These are phyloP conservation scores for Penicillium bialowiezense DNA, from an alignment of 495 filamentous ascomycete species.

Conservation along the genomic window DNA sequence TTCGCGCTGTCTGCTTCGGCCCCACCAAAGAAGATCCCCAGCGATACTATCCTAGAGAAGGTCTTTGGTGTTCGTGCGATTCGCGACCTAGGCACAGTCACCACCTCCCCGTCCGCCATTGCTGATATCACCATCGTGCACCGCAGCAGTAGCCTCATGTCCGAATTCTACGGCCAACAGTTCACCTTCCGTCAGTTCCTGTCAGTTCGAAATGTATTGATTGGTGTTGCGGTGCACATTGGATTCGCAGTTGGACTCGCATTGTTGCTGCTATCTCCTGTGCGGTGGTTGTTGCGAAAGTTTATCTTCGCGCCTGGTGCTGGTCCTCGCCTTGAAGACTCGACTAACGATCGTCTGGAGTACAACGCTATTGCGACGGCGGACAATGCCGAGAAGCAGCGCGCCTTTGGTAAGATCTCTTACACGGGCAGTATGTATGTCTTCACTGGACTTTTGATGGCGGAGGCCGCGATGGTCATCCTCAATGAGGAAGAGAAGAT, in stretches of 20 bases:
- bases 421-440: slow-evolving; percentile 65
- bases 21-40: slow-evolving; percentile 35
- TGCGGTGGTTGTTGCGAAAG: slow-evolving; percentile 51
- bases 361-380: slow-evolving; percentile 64
- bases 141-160: slow-evolving; percentile 72
- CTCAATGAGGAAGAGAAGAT: slow-evolving; percentile 59
- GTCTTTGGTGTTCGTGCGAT: slow-evolving; percentile 61
- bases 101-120: slow-evolving; percentile 54
- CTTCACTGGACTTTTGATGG: slow-evolving; percentile 64
- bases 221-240: slow-evolving; percentile 56
- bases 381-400: slow-evolving; percentile 40
- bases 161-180: slow-evolving; percentile 64
- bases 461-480: slow-evolving; percentile 69
- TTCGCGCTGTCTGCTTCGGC: slow-evolving; percentile 65
- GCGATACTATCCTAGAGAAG: slow-evolving; percentile 33
- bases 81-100: slow-evolving; percentile 65
- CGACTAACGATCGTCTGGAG: slow-evolving; percentile 57
- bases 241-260: slow-evolving; percentile 48
- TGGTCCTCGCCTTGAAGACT: slow-evolving; percentile 59
- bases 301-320: slow-evolving; percentile 64
- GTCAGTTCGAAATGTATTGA: slow-evolving; percentile 56
- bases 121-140: slow-evolving; percentile 69
- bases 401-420: slow-evolving; percentile 56
- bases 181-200: slow-evolving; percentile 73
- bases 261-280: slow-evolving; percentile 52